Base-by-base conservation (phyloP, 495 filamentous ascomycete genomes). In the Penicillium subrubescens region DNA sequence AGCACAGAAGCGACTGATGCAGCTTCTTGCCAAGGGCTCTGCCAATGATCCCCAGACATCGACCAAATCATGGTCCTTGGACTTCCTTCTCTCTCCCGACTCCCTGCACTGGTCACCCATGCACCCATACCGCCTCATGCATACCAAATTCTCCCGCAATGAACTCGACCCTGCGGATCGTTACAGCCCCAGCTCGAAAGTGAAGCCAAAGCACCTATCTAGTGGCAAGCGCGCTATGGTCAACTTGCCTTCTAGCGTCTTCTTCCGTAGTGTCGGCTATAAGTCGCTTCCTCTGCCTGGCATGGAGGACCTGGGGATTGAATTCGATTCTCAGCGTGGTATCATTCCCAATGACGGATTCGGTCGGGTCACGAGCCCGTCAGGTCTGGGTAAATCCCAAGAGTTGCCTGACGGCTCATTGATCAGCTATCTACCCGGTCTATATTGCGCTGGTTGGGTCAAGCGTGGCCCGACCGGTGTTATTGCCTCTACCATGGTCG, bases 381-480 rank as follows among this genome's bases (percentile, higher is more conserved):
- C 68, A 1, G 71, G 72, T 2, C 60, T 65, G 3, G 73, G 69
- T 1, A 65, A 71, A 2, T 57, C 64, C 11, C 57, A 72, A 27
- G 60, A 58, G 12, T 63, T 79, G 10, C 76, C 79, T 0, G 78
- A 78, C 54, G 71, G 78, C 33, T 79, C 76, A 8, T 37, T 75
- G 8, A 75, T 80, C 25, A 77, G 81, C 31, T 75, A 83, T 39
- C 76, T 96, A 1, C 90, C 91, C 2, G 96, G 96, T 1, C 70
- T 97, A 19, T 99, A 99, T 75, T 94, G 92, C 66, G 92, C 94
- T 23, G 95, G 95, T 5, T 99, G 95, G 95, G 94, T 97, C 23
- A 98, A 98, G 77, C 84, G 92, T 46, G 95, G 95, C 1, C 96
- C 95, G 0, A 96, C 93, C 6, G 95, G 95, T 7, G 94, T 97